Evolutionary conservation across 352 stramenopile genomes (phyloP).

Genomic region (Phytophthora pisi): DNA sequence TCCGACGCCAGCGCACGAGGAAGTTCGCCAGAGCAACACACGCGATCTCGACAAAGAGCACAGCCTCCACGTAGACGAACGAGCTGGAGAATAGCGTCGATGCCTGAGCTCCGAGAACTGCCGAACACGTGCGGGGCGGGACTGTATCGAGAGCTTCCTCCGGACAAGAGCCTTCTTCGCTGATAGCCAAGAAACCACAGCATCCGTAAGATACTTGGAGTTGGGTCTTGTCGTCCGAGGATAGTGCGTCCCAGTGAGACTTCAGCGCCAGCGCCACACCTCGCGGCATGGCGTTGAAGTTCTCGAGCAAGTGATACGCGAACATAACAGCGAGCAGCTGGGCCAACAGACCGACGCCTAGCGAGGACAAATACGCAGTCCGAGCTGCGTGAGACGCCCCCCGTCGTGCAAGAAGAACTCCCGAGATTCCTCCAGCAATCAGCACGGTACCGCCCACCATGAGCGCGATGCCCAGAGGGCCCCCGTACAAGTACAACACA

Average conservation of each 20-base stretch:
- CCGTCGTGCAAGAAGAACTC: conserved; percentile 28
- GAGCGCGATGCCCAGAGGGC: conserved; percentile 39
- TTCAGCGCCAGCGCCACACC: conserved; percentile 29
- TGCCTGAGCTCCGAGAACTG: conserved; percentile 33
- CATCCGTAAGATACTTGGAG: conserved; percentile 53
- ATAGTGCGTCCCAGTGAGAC: conserved; percentile 39
- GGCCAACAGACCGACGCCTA: conserved; percentile 38
- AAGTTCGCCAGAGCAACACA: conserved; percentile 50
- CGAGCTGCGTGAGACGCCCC: conserved; percentile 40
- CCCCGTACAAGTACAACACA: conserved; percentile 56
- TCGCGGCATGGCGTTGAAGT: conserved; percentile 42
- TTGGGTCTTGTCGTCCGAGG: conserved; percentile 23
- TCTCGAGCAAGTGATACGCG: conserved; percentile 46
- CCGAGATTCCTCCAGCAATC: conserved; percentile 28
- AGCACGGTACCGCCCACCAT: conserved; percentile 33
- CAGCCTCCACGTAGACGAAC: conserved; percentile 42
- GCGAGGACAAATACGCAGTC: conserved; percentile 33
- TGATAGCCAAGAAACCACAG: conserved; percentile 52
- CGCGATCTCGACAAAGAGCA: conserved; percentile 43
- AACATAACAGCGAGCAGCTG: conserved; percentile 45
- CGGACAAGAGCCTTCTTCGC: conserved; percentile 43
- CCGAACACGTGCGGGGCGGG: conserved; percentile 45
- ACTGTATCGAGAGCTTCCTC: conserved; percentile 53
- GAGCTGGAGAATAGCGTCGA: conserved; percentile 40
- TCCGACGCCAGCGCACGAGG: conserved; percentile 53